Evolutionary conservation across 768 basidiomycete genomes (phyloP).

Genomic region (Lactifluus piperatus): DNA sequence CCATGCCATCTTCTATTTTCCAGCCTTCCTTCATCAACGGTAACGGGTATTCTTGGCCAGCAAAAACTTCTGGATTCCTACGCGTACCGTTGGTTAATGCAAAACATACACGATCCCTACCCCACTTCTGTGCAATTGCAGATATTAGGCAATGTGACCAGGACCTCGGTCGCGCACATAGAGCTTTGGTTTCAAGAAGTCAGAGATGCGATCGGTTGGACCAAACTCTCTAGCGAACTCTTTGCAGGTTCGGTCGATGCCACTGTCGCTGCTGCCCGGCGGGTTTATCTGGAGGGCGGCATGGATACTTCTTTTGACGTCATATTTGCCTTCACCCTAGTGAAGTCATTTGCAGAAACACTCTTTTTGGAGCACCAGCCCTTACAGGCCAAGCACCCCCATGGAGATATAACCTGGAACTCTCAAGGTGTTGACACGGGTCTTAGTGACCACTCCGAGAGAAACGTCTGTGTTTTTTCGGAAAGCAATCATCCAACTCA

Average conservation of each 20-base stretch:
- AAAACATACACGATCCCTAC: constrained; percentile 44
- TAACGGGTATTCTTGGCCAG: neutral
- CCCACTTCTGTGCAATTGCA: constrained; percentile 27
- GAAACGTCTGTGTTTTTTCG: neutral
- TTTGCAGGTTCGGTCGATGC: constrained; percentile 24
- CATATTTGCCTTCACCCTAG: constrained; percentile 20
- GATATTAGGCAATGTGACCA: constrained; percentile 1
- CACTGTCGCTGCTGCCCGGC: constrained; percentile 24
- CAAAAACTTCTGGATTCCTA: neutral
- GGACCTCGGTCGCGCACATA: constrained; percentile 1
- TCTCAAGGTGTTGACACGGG: neutral
- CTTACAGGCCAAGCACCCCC: neutral
- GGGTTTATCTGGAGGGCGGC: constrained; percentile 23
- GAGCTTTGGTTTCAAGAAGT: constrained; percentile 20
- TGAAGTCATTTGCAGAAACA: constrained; percentile 25
- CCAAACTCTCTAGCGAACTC: constrained; percentile 3
- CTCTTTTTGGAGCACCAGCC: constrained; percentile 25
- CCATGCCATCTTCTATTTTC: constrained; percentile 1
- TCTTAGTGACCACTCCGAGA: neutral
- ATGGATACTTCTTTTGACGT: constrained; percentile 7
- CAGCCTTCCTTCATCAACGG: neutral
- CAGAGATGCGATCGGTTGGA: constrained; percentile 21
- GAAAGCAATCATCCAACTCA: neutral
- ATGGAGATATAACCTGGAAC: neutral
- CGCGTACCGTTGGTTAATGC: constrained; percentile 6